Conservation (phyloP, 2,329 filamentous ascomycete species). For the Lachnellula occidentalis region DNA sequence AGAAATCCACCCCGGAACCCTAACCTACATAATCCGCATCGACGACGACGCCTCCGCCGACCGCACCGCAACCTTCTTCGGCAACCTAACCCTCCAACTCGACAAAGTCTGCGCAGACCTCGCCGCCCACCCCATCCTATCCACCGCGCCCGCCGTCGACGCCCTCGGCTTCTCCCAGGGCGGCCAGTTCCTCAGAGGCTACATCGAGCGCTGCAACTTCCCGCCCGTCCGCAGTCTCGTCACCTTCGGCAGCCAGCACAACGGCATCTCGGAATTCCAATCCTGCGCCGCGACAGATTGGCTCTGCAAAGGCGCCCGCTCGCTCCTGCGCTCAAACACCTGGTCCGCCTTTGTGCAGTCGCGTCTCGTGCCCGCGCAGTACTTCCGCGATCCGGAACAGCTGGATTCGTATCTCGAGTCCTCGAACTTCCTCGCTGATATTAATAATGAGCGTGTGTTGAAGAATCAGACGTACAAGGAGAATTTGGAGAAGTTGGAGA, state of each 20-base stretch:
- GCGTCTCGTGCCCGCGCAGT: slow-evolving; percentile 85
- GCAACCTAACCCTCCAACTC: slow-evolving; percentile 79
- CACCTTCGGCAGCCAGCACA: slow-evolving; percentile 68
- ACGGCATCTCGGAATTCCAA: slow-evolving; percentile 80
- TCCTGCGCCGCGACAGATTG: slow-evolving; percentile 67
- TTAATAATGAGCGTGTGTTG: slow-evolving; percentile 80
- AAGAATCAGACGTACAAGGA: slow-evolving; percentile 73
- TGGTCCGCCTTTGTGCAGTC: slow-evolving; percentile 76
- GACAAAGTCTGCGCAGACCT: slow-evolving; percentile 72
- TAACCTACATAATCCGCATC: slow-evolving; percentile 74
- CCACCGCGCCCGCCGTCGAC: slow-evolving; percentile 77
- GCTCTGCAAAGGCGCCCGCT: slow-evolving; percentile 75
- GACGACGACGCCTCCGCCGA: slow-evolving; percentile 58
- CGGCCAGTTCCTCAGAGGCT: slow-evolving; percentile 89
- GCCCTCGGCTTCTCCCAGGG: slow-evolving; percentile 94
- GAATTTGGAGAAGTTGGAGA: slow-evolving; percentile 64
- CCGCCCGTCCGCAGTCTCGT: slow-evolving; percentile 55
- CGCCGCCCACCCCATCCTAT: slow-evolving; percentile 69
- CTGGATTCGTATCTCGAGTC: slow-evolving; percentile 68
- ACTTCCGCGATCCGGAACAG: slow-evolving; percentile 71
- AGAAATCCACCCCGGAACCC: slow-evolving; percentile 71
- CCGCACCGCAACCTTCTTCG: slow-evolving; percentile 80
- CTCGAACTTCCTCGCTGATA: slow-evolving; percentile 87
- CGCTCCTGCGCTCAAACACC: slow-evolving; percentile 70
- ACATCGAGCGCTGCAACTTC: slow-evolving; percentile 78